Evolutionary conservation across 345 rosid genomes (phyloP), one percentile per base, ranked within the genome.

Genomic region (Nephelium lappaceum): DNA sequence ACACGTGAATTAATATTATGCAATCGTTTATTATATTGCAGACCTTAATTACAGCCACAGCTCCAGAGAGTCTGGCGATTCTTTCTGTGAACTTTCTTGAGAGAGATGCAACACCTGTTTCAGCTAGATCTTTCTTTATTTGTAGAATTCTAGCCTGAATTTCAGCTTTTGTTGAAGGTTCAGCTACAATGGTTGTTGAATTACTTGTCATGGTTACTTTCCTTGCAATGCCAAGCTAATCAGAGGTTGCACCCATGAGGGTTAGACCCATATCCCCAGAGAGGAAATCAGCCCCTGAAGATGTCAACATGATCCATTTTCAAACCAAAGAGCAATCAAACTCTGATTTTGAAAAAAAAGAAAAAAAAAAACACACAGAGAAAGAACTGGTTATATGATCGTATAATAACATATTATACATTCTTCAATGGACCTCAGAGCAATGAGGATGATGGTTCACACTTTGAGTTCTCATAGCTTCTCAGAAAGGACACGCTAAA

Each of bases 21-120:
- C n/a, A 41, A 16, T 19, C 14, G 60, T 39, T 47, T 38, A 71
- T 23, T 11, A 72, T 31, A 69, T 6, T n/a, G 71, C 88, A 68
- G 73, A 93, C 99, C 99, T 92, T 93, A 63, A 93, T 95, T 58
- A 93, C 81, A 81, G 97, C 98, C 77, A 95, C 95, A 38, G 97
- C 96, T 80, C 99, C 96, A 27, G 86, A 86, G 82, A 93, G 93
- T 78, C 90, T 93, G 78, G 98, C 99, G 62, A 93, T 90, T 83
- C 99, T 88, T 85, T 92, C 97, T 27, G 93, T 80, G 51, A 92
- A 91, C 87, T 90, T 91, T 81, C 86, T 84, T 21, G 93, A 84
- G 74, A 90, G 62, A 86, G 82, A 83, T 70, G 88, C 72, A 65
- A 76, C 90, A 77, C 87, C 97, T 27, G 90, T 90, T 88, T 87